Evolutionary conservation across 305 asterid genomes (phyloP).

Genomic region (Salvia sclarea): DNA sequence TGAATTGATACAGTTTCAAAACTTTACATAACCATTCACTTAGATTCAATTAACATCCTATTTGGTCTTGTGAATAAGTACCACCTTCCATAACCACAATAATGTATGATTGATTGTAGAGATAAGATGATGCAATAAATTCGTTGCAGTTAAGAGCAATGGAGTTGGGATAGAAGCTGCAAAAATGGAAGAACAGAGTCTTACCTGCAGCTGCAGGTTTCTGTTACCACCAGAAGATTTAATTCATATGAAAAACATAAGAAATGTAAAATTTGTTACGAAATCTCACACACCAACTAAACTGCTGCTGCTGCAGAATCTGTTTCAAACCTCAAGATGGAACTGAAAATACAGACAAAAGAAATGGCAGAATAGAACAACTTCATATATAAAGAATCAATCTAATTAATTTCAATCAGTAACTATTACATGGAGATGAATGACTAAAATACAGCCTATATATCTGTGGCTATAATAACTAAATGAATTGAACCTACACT

Average conservation of each 20-base stretch:
- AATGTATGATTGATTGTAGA: no score
- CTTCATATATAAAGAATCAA: slow-evolving; percentile 31
- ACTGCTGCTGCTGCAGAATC: no score
- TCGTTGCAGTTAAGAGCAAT: background rate
- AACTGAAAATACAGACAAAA: background rate
- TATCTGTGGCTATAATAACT: slow-evolving; percentile 21
- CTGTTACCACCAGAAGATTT: no score
- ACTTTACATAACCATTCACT: no score
- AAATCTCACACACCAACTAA: background rate
- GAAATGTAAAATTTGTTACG: no score
- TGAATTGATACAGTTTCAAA: no score
- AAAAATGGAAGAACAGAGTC: background rate
- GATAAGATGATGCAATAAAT: no score
- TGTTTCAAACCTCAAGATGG: background rate
- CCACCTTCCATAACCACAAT: background rate
- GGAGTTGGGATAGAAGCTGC: background rate
- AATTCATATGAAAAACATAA: no score
- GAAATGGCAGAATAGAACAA: background rate
- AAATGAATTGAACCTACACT: slow-evolving; percentile 19
- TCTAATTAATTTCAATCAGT: slow-evolving; percentile 28
- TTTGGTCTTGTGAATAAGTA: background rate
- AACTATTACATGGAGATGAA: slow-evolving; percentile 34
- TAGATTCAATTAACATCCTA: background rate
- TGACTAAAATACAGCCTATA: slow-evolving; percentile 25
- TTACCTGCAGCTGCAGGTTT: no score